Conservation (phyloP, 495 filamentous ascomycete species). For the Bombardia bombarda region DNA sequence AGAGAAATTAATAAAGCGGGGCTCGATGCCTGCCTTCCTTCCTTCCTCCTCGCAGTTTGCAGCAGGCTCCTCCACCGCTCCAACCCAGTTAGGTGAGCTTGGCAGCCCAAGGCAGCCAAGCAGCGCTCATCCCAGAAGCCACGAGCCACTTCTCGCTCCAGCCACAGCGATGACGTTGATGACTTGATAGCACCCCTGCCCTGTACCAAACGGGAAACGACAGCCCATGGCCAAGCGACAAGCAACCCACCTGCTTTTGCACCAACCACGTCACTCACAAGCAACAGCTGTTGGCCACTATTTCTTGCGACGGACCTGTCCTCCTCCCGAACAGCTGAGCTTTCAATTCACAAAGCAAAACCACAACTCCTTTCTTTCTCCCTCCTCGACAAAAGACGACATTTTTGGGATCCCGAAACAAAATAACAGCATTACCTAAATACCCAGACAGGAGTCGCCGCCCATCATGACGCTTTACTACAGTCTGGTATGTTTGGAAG, state of each 20-base stretch:
- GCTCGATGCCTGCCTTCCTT: too few relatives aligned
- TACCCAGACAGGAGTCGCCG: conserved; percentile 2
- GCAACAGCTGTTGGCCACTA: neutral
- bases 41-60: too few relatives aligned
- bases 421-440: neutral
- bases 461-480: conserved; percentile 97
- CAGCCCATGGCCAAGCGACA: conserved; percentile 1
- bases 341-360: too few relatives aligned
- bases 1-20: too few relatives aligned
- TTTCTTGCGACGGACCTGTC: too few relatives aligned
- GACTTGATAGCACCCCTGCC: conserved; percentile 3
- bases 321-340: too few relatives aligned
- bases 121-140: neutral
- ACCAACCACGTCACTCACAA: conserved; percentile 24
- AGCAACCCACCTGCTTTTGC: conserved; percentile 12
- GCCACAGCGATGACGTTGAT: conserved; percentile 23
- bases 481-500: conserved; percentile 88
- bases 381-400: too few relatives aligned
- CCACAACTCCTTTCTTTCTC: too few relatives aligned
- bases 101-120: neutral
- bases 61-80: too few relatives aligned
- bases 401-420: too few relatives aligned
- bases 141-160: conserved; percentile 1
- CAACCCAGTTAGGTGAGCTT: too few relatives aligned
- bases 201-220: too few relatives aligned